Evolutionary conservation across 495 filamentous ascomycete genomes (phyloP), one percentile per base, ranked within the genome.

Genomic region (Annulohypoxylon moriforme): DNA sequence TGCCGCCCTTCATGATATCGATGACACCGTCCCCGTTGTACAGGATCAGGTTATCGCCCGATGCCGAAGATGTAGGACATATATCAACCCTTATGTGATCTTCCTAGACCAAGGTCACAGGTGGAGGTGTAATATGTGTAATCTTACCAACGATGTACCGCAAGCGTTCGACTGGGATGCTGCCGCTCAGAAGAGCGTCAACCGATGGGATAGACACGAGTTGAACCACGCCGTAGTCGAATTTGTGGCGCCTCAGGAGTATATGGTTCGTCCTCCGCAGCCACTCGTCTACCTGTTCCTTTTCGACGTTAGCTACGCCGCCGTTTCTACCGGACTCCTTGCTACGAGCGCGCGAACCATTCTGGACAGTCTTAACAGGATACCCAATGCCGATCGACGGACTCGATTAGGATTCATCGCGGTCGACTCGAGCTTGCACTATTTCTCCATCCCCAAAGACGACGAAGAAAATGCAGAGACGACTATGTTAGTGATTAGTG

Each of bases 51-150:
- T 99, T 62, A 99, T 99, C 76, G 95, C 94, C 38, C 89, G 96
- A 75, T 99, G 96, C 83, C 87, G 96, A 78, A 90, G 96, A 75
- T 99, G 96, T 80, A 88, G 95, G 65, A 94, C 95, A 46, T 98
- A 98, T 76, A 98, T 98, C 84, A 98, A 98, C 79, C 94, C 96
- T 20, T 99, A 95, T 64, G 96, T 94, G 47, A 93, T 91, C 57
- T 99, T 99, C 85, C 82, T 99, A 44, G 96, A 99, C 67, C 93
- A 98, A 79, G 95, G 95, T 18, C 96, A 99, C 83, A 88, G 96
- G 76, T 98, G 96, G 96, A 90, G 95, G 63, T 99, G 96, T 82
- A 99, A 99, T 81, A 98, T 99, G 95, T 99, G 96, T 77, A 98
- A 97, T 79, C 85, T 99, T 63, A 98, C 94, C 60, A 99, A 98